A percentile compares a stretch with the other conserved stretches of the same genome.
Evolutionary conservation across 768 basidiomycete species (phyloP).

Genomic region (Phaeolepiota aurea): DNA sequence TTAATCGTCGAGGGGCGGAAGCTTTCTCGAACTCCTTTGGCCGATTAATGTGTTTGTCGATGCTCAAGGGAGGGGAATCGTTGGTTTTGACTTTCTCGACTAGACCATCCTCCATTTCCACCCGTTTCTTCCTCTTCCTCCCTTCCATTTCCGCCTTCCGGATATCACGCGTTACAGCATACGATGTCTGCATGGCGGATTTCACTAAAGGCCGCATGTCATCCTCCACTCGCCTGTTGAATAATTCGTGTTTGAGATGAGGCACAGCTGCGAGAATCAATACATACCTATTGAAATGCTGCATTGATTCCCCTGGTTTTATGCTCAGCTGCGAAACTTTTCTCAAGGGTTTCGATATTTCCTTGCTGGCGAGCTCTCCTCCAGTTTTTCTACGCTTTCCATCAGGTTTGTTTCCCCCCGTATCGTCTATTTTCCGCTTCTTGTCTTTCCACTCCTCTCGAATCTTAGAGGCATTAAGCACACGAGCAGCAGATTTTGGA

Average conservation of each 20-base stretch:
- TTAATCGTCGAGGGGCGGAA: slow-evolving; percentile 55
- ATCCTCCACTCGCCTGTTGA: slow-evolving; percentile 60
- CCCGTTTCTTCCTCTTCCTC: slow-evolving; percentile 14
- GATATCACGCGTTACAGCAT: slow-evolving; percentile 37
- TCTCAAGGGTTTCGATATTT: slow-evolving; percentile 10
- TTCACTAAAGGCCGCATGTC: slow-evolving; percentile 60
- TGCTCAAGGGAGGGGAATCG: slow-evolving; percentile 6
- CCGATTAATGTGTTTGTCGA: slow-evolving; percentile 17
- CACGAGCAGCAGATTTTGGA: slow-evolving; percentile 60
- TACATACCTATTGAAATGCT: slow-evolving; percentile 68
- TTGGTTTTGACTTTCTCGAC: slow-evolving; percentile 9
- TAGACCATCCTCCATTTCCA: slow-evolving; percentile 7
- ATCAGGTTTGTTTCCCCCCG: slow-evolving; percentile 8
- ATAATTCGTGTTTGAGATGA: background rate
- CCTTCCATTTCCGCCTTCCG: slow-evolving; percentile 28
- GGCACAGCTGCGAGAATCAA: slow-evolving; percentile 1
- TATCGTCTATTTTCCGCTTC: slow-evolving; percentile 29
- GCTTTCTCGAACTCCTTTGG: slow-evolving; percentile 45
- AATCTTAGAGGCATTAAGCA: slow-evolving; percentile 55
- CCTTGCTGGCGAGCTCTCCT: slow-evolving; percentile 9
- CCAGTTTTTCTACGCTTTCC: slow-evolving; percentile 26
- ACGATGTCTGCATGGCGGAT: slow-evolving; percentile 50
- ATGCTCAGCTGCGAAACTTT: slow-evolving; percentile 34
- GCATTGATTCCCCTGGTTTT: slow-evolving; percentile 60
- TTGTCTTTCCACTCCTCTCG: slow-evolving; percentile 46